Percentiles rank a stretch among this genome's conserved stretches.
Evolutionary conservation across 805 yeast genomes (phyloP).

Genomic region (Lachancea fermentati): DNA sequence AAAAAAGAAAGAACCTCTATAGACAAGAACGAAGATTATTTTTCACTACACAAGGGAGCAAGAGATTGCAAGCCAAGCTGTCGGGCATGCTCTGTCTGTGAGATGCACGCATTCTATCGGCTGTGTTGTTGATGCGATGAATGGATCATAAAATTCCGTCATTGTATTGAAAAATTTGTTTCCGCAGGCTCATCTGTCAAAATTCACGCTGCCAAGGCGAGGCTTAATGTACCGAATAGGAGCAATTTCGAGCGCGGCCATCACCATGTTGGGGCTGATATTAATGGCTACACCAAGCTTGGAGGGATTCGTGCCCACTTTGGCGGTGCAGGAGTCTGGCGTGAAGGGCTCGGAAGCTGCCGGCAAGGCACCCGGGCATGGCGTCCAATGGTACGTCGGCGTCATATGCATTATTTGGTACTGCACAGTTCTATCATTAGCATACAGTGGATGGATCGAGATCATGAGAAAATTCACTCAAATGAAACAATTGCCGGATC

Average conservation of each 20-base stretch:
- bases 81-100: no score
- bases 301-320: background rate
- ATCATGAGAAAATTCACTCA: slow-evolving; percentile 31
- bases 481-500: slow-evolving; percentile 11
- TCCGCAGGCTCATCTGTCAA: background rate
- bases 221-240: background rate
- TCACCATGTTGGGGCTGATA: background rate
- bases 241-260: background rate
- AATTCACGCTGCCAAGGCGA: background rate
- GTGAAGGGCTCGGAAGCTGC: background rate
- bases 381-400: slow-evolving; percentile 8
- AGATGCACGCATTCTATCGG: no score
- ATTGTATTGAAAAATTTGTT: background rate
- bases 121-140: no score
- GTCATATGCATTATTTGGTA: slow-evolving; percentile 36
- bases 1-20: no score
- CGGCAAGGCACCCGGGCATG: background rate
- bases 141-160: no score
- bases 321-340: background rate
- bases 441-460: slow-evolving; percentile 38
- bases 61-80: no score
- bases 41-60: no score
- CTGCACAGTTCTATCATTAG: slow-evolving; percentile 33
- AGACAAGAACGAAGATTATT: no score
- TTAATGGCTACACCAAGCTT: background rate